These are phyloP conservation scores for Besnoitia besnoiti DNA, from an alignment of 169 alveolate genomes.

Conservation along the genomic window DNA sequence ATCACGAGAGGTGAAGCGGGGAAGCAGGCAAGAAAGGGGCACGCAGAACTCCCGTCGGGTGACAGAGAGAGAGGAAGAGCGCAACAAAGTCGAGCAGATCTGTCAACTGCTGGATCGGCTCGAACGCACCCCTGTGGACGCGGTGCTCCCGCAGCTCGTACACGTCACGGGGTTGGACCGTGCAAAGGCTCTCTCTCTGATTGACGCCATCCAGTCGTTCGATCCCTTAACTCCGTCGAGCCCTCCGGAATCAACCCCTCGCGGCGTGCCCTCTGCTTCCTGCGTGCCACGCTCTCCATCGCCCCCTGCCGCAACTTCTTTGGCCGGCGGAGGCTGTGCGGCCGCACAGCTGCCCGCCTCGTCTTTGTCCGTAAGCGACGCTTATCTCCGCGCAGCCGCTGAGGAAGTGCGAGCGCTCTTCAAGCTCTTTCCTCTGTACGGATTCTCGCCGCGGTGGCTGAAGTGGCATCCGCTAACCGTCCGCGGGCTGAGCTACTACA, in stretches of 20 bases:
- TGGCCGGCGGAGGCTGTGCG: not conserved
- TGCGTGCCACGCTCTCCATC: not conserved
- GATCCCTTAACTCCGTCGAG: not conserved
- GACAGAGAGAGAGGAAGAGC: slow-evolving; percentile 2
- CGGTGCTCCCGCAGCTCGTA: not conserved
- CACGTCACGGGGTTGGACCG: not conserved
- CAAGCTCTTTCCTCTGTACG: not conserved
- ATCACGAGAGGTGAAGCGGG: not conserved
- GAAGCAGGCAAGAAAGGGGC: not conserved
- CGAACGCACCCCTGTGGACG: not conserved
- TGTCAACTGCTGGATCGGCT: not conserved
- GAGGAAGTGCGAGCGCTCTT: slow-evolving; percentile 13
- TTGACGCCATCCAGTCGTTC: not conserved
- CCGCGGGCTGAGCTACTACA: slow-evolving; percentile 75
- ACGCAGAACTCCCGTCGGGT: not conserved
- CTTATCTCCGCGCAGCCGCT: not conserved
- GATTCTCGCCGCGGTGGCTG: slow-evolving; percentile 46
- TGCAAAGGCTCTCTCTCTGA: not conserved
- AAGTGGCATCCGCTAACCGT: slow-evolving; percentile 66
- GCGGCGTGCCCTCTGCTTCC: not conserved
- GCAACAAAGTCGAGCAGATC: not conserved
- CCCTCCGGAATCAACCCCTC: not conserved
- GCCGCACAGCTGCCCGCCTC: not conserved
- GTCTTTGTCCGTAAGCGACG: not conserved
- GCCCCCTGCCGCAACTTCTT: not conserved